Base-by-base conservation (phyloP, 2,329 filamentous ascomycete genomes). In the Alternaria postmessia region DNA sequence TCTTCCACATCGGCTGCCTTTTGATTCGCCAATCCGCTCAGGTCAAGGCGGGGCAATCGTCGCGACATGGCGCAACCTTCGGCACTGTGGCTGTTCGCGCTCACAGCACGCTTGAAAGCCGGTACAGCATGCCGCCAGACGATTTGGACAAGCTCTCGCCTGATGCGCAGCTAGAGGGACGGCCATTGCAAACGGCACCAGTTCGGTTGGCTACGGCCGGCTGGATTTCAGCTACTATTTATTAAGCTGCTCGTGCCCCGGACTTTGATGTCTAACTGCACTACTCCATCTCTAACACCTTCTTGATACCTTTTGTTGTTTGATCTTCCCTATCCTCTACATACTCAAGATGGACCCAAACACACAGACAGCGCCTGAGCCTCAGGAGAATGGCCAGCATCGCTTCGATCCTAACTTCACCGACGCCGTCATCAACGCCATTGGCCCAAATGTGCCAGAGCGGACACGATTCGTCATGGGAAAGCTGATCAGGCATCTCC, bases 381-480 rank as follows among this genome's bases (percentile, higher is more conserved):
- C 63, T 51, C 70, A 73, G 62, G 59, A 70, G 26, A 61, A 59
- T 44, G 61, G 60, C 34, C 47, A 63, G 43, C 73, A 77, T 71
- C 79, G 81, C 68, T 93, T 91, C 81, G 91, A 94, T 78, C 91
- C 91, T 69, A 86, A 85, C 80, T 93, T 94, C 82, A 94, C 91
- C 54, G 80, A 88, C 69, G 85, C 88, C 77, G 90, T 93, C 79
- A 84, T 93, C 75, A 86, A 91, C 65, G 85, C 88, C 69, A 93
- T 92, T 83, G 88, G 89, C 54, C 88, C 90, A 70, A 88, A 91
- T 70, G 87, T 88, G 12, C 81, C 85, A 53, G 86, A 89, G 59
- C 84, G 91, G 61, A 85, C 88, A 70, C 85, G 88, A 60, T 81
- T 87, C 65, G 83, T 93, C 70, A 81, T 93, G 71, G 78, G 82